Percentiles rank a stretch among this genome's conserved stretches.
phyloP scores from a whole-genome alignment of 257 asterid genomes.

The Linaria vulgaris region DNA sequence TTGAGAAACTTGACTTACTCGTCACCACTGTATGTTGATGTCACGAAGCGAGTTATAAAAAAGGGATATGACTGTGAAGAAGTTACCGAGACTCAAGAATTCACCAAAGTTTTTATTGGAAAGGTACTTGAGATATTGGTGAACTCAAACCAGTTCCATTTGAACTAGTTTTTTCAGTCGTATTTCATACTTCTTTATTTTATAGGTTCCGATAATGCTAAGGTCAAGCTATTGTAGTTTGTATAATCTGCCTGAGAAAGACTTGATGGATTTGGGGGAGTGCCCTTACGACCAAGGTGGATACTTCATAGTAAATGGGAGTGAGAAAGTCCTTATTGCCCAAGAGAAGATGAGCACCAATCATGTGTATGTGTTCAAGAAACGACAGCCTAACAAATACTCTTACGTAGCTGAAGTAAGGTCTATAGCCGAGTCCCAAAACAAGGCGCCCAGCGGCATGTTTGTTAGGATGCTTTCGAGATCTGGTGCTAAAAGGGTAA shows the following conservation, averaged over 20 bases:
- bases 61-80: conserved; percentile 98
- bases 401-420: conserved; percentile 94
- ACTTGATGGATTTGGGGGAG: conserved; percentile 97
- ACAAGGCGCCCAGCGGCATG: conserved; percentile 95
- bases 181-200: too few relatives aligned
- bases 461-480: conserved; percentile 98
- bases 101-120: conserved; percentile 92
- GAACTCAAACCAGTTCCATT: too few relatives aligned
- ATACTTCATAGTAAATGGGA: conserved; percentile 89
- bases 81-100: conserved; percentile 95
- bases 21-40: conserved; percentile 95
- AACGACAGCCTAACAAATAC: conserved; percentile 98
- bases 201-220: conserved; percentile 92
- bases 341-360: conserved; percentile 99
- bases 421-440: conserved; percentile 96
- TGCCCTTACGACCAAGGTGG: conserved; percentile 99
- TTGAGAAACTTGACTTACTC: conserved; percentile 93
- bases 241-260: conserved; percentile 91
- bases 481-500: conserved; percentile 97
- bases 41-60: conserved; percentile 76
- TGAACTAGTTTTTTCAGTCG: too few relatives aligned
- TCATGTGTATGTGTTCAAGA: conserved; percentile 94
- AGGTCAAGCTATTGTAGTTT: conserved; percentile 94
- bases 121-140: conserved; percentile 44
- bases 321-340: conserved; percentile 97